These are phyloP conservation scores for Paracorniculantispora psalliotae DNA, from an alignment of 2,329 filamentous ascomycete genomes.

Conservation along the genomic window DNA sequence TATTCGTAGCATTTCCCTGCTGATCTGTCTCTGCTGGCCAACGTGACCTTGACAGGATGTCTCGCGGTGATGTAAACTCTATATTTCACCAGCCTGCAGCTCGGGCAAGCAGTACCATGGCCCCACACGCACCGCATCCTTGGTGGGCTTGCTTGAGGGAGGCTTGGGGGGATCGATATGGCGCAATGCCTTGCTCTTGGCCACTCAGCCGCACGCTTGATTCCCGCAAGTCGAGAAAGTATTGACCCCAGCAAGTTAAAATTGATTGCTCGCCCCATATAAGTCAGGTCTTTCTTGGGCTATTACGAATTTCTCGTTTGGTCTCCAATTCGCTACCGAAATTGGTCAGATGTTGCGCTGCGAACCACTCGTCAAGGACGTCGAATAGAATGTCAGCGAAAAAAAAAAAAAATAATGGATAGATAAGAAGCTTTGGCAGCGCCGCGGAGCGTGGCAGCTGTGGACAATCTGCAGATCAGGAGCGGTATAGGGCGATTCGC, in stretches of 20 bases:
- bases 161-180: slow-evolving; percentile 12
- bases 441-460: not conserved
- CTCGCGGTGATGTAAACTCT: not conserved
- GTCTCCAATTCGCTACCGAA: slow-evolving; percentile 5
- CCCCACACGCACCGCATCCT: slow-evolving; percentile 5
- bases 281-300: not conserved
- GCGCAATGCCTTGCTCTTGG: slow-evolving; percentile 10
- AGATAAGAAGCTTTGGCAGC: not conserved
- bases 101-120: not conserved
- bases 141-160: slow-evolving; percentile 1
- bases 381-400: not conserved
- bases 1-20: not conserved
- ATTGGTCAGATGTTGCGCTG: not conserved
- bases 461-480: not conserved
- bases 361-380: too few relatives aligned
- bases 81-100: not conserved
- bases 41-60: not conserved
- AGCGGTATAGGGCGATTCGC: not conserved
- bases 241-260: not conserved
- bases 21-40: not conserved
- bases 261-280: not conserved
- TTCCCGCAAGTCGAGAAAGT: slow-evolving; percentile 1
- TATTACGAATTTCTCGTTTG: slow-evolving; percentile 10
- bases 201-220: slow-evolving; percentile 9
- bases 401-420: not conserved